Conservation (phyloP, 495 filamentous ascomycete genomes). For the Endocarpon pusillum region DNA sequence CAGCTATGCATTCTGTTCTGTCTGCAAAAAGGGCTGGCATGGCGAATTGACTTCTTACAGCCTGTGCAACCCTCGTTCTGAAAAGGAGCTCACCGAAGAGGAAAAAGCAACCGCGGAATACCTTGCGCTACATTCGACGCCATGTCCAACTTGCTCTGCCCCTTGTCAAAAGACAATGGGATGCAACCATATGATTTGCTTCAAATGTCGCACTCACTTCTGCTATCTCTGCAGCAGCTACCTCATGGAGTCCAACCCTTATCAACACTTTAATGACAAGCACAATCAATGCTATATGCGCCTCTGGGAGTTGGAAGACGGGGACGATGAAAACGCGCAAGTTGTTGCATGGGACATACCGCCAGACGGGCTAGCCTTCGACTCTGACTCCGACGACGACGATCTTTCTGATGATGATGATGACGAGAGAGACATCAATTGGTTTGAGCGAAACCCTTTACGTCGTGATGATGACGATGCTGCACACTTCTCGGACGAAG, state of each 20-base stretch:
- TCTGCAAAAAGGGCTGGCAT: constrained; percentile 70
- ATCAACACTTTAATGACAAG: constrained; percentile 66
- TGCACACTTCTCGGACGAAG: too few relatives aligned
- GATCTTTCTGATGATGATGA: constrained; percentile 9
- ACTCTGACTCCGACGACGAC: constrained; percentile 13
- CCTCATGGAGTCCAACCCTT: constrained; percentile 68
- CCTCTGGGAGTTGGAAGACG: constrained; percentile 76
- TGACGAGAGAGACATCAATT: too few relatives aligned
- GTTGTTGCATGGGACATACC: constrained; percentile 5
- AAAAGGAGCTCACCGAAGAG: constrained; percentile 55
- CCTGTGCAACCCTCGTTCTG: constrained; percentile 40
- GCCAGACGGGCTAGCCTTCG: constrained; percentile 14
- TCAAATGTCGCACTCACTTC: constrained; percentile 77
- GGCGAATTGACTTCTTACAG: constrained; percentile 58
- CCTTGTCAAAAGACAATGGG: constrained; percentile 80
- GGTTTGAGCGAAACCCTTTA: too few relatives aligned
- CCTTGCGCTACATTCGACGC: constrained; percentile 58
- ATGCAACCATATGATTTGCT: constrained; percentile 97
- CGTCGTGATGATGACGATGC: too few relatives aligned
- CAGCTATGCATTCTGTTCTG: constrained; percentile 74
- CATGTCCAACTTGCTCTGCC: constrained; percentile 79
- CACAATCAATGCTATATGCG: constrained; percentile 57
- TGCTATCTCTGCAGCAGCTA: constrained; percentile 88
- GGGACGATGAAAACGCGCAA: constrained; percentile 39
- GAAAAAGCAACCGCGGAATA: constrained; percentile 76